These are phyloP conservation scores for Recurvomyces mirabilis DNA, from an alignment of 495 filamentous ascomycete species.

Conservation along the genomic window DNA sequence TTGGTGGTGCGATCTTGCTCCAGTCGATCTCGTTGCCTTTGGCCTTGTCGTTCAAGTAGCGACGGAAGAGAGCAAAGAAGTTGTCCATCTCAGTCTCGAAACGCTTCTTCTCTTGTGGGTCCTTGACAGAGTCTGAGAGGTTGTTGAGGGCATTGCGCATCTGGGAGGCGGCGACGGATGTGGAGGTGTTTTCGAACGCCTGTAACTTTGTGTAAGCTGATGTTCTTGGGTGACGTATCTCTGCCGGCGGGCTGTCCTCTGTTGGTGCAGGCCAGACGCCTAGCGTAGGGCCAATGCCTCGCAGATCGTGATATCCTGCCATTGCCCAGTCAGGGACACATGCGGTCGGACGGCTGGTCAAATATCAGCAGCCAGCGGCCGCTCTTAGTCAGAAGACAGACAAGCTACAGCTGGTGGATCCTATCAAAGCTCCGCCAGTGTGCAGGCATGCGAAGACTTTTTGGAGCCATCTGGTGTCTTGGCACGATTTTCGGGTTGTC, in stretches of 20 bases:
- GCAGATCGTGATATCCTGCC: neutral
- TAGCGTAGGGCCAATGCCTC: too few relatives aligned
- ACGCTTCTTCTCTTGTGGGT: slow-evolving; percentile 71
- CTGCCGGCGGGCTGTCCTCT: neutral
- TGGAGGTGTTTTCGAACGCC: slow-evolving; percentile 99
- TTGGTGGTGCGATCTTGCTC: slow-evolving; percentile 89
- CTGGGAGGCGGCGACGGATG: slow-evolving; percentile 91
- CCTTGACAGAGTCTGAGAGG: slow-evolving; percentile 79
- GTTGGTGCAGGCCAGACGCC: too few relatives aligned
- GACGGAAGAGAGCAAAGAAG: slow-evolving; percentile 96
- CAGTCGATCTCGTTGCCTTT: slow-evolving; percentile 90
- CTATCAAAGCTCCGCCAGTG: too few relatives aligned
- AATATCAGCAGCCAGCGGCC: too few relatives aligned
- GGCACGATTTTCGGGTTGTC: too few relatives aligned
- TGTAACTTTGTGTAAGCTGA: slow-evolving; percentile 32
- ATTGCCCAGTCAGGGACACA: too few relatives aligned
- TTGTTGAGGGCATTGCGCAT: slow-evolving; percentile 97
- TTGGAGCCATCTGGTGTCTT: too few relatives aligned
- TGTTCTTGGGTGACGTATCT: neutral
- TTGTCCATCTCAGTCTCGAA: slow-evolving; percentile 99
- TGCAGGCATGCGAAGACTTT: too few relatives aligned
- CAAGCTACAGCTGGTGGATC: too few relatives aligned
- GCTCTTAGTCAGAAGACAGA: too few relatives aligned
- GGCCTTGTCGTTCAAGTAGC: slow-evolving; percentile 96
- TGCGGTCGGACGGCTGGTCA: too few relatives aligned